Percentiles rank a stretch among this genome's conserved stretches.
phyloP scores from a whole-genome alignment of 2,329 filamentous ascomycete species.

The Ceratocystis eucalypticola region DNA sequence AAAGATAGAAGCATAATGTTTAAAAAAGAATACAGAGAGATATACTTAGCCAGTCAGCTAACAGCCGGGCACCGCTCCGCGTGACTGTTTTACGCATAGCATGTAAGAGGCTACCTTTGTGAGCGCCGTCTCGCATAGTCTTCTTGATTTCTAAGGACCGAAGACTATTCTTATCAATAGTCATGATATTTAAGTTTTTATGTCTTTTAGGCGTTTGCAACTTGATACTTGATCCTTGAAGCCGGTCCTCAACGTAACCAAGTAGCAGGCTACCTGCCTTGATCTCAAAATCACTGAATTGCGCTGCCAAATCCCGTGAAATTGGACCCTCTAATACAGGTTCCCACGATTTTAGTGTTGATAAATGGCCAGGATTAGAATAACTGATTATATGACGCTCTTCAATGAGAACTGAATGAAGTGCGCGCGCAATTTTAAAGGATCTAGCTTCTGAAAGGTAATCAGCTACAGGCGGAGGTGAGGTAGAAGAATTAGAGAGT shows the following conservation, averaged over 20 bases:
- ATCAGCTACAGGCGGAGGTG: background rate
- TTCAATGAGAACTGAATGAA: constrained; percentile 57
- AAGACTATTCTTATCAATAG: constrained; percentile 83
- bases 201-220: constrained; percentile 70
- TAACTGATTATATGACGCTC: constrained; percentile 68
- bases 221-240: constrained; percentile 66
- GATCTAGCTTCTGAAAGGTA: background rate
- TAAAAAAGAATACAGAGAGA: constrained; percentile 16
- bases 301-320: constrained; percentile 34
- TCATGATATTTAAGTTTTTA: constrained; percentile 65
- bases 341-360: constrained; percentile 51
- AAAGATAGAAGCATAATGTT: background rate
- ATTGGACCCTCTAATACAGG: constrained; percentile 65
- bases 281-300: constrained; percentile 57
- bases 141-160: constrained; percentile 77
- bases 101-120: constrained; percentile 76
- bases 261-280: constrained; percentile 68
- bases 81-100: constrained; percentile 83
- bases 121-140: constrained; percentile 66
- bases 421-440: constrained; percentile 36
- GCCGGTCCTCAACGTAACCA: constrained; percentile 65
- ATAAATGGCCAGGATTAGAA: constrained; percentile 36
- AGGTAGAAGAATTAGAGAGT: background rate
- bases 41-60: constrained; percentile 67
- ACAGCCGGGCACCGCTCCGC: constrained; percentile 72